Evolutionary conservation across 768 basidiomycete genomes (phyloP), one percentile per base, ranked within the genome.

Genomic region (Suillus placidus): DNA sequence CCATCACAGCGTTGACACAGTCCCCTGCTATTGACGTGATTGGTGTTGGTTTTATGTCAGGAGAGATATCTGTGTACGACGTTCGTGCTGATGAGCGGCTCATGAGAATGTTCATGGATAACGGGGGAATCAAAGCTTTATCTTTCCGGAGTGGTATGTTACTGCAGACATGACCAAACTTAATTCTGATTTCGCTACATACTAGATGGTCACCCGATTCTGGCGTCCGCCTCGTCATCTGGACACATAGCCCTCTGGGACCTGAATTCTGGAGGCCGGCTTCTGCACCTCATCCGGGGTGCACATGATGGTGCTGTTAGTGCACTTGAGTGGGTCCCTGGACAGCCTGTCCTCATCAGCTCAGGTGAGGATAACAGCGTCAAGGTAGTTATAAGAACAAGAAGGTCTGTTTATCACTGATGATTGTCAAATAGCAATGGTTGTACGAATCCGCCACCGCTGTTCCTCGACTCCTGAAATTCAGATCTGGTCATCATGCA

Each of bases 201-300:
- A 49, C 6, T 61, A 95, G 95, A 98, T 72, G 93, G 92, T 32
- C 89, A 96, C 35, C 90, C 94, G 9, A 87, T 95, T 18, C 85
- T 99, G 32, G 95, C 95, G 0, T 92, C 93, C 23, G 91, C 92
- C 7, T 95, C 94, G 1, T 89, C 94, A 10, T 83, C 85, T 1
- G 97, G 97, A 1, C 91, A 95, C 70, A 85, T 99, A 30, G 95
- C 95, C 2, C 77, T 98, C 14, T 99, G 96, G 94, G 96, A 99
- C 74, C 81, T 99, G 40, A 90, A 92, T 67, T 83, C 88, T 60
- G 87, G 91, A 5, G 95, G 93, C 4, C 85, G 89, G 54, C 80
- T 97, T 16, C 78, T 98, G 26, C 95, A 97, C 74, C 87, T 95
- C 72, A 79, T 96, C 45, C 86, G 90, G 45, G 93, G 91, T 35